Evolutionary conservation across 2,329 filamentous ascomycete species (phyloP).

Genomic region (Trichophyton benhamiae): DNA sequence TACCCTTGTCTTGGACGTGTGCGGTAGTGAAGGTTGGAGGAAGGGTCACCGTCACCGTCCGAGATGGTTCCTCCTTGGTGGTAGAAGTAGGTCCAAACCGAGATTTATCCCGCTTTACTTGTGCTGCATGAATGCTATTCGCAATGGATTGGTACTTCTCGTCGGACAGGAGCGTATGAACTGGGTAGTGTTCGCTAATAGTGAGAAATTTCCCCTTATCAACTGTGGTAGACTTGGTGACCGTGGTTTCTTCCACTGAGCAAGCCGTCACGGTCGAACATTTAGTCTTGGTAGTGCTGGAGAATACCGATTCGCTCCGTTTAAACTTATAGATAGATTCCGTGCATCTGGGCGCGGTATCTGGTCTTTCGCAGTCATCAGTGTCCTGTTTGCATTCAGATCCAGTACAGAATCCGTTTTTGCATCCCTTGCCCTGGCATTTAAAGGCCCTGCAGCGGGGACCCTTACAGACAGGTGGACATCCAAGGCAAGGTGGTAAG

Average conservation of each 20-base stretch:
- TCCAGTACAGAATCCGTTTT: conserved; percentile 2
- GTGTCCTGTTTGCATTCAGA: not conserved
- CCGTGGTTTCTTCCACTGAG: not conserved
- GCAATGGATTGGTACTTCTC: not conserved
- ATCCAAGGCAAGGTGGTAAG: not conserved
- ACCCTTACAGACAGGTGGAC: not conserved
- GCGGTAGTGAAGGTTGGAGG: not conserved
- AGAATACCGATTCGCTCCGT: not conserved
- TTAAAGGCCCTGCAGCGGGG: not conserved
- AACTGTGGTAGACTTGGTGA: conserved; percentile 1
- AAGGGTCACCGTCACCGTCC: not conserved
- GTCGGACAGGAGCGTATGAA: not conserved
- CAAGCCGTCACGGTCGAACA: not conserved
- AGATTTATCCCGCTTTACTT: not conserved
- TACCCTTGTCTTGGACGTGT: not conserved
- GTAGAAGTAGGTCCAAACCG: not conserved
- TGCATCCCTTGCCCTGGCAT: not conserved
- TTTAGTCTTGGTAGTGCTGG: not conserved
- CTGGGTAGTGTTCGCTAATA: not conserved
- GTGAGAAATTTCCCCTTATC: not conserved
- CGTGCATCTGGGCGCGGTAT: conserved; percentile 5
- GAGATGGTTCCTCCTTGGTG: not conserved
- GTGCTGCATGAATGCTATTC: not conserved
- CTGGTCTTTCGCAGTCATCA: conserved; percentile 3
- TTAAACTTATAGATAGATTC: conserved; percentile 2